These are phyloP conservation scores for Venturia carpophila DNA, from an alignment of 2,329 filamentous ascomycete genomes.

Conservation along the genomic window DNA sequence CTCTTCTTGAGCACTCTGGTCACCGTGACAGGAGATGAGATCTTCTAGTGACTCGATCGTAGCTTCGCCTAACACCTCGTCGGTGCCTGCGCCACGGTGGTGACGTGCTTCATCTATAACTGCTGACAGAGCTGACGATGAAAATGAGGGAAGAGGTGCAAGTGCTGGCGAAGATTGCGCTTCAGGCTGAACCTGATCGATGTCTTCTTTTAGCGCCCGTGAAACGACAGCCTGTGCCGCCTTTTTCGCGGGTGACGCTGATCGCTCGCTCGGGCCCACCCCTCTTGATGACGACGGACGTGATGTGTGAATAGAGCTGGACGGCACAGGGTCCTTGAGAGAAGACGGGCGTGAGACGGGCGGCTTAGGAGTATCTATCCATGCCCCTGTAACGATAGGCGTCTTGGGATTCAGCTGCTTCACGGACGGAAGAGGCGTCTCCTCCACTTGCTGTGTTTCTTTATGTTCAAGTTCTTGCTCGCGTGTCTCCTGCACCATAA, in stretches of 20 bases:
- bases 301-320: background rate
- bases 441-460: background rate
- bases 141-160: constrained; percentile 19
- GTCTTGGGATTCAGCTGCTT: constrained; percentile 31
- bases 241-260: constrained; percentile 1
- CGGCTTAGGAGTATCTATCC: constrained; percentile 36
- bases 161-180: constrained; percentile 19
- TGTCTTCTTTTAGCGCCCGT: background rate
- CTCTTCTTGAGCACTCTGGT: constrained; percentile 23
- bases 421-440: constrained; percentile 20
- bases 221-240: constrained; percentile 6
- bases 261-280: background rate
- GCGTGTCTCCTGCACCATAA: background rate
- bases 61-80: constrained; percentile 36
- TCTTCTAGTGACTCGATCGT: constrained; percentile 43
- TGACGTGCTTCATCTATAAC: constrained; percentile 31
- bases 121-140: constrained; percentile 21
- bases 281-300: background rate
- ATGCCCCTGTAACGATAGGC: constrained; percentile 40
- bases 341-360: background rate
- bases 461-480: background rate
- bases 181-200: background rate
- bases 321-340: background rate
- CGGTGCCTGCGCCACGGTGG: constrained; percentile 18
- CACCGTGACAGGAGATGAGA: constrained; percentile 31